Evolutionary conservation across 768 basidiomycete genomes (phyloP), one percentile per base, ranked within the genome.

Genomic region (Omphalotus guepiniiformis): DNA sequence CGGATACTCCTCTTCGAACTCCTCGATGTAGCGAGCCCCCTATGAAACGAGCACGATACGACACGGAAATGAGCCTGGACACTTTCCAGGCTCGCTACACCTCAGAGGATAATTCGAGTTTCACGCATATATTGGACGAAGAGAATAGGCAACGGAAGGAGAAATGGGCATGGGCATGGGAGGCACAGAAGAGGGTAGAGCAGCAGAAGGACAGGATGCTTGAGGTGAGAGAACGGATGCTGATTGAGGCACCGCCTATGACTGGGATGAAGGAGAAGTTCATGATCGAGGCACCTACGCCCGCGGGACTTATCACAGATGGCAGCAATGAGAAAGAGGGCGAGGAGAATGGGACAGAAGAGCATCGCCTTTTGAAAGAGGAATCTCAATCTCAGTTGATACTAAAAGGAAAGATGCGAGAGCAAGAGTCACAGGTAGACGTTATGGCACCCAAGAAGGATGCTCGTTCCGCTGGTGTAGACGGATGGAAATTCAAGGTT

Each of bases 61-160:
- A 89, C 55, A 68, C 71, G 2, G 62, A 71, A 50, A 67, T 92
- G 59, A 83, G 78, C 47, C 75, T 97, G 15, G 93, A 97, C 62
- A 70, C 70, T 13, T 99, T 97, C 63, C 96, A 98, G 63, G 80
- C 90, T 0, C 78, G 78, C 35, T 96, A 91, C 63, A 98, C 96
- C 1, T 96, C 93, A 0, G 93, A 97, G 61, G 96, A 99, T 66
- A 99, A 99, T 63, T 83, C 94, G 4, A 96, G 93, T 50, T 98
- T 99, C 63, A 91, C 93, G 7, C 76, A 90, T 53, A 94, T 98
- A 50, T 68, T 99, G 46, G 82, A 93, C 49, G 82, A 86, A 46
- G 95, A 97, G 72, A 98, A 99, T 61, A 69, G 74, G 63, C 75
- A 77, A 55, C 75, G 93, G 50, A 83, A 82, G 61, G 88, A 90